Conservation (phyloP, 805 yeast genomes). For the Nakazawaea wickerhamii region DNA sequence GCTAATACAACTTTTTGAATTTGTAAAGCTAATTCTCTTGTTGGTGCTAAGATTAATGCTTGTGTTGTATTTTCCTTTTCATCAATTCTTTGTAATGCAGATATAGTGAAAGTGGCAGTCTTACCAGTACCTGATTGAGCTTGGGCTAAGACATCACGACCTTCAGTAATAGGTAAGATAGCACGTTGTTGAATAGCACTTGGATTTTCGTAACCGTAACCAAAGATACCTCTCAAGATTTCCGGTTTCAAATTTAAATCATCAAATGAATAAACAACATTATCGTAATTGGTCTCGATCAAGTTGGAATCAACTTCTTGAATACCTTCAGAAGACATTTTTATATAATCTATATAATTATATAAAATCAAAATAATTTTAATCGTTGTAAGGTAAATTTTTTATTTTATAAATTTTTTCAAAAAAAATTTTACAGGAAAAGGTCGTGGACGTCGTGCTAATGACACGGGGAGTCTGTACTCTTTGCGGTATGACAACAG, state of each 20-base stretch:
- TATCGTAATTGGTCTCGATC: slow-evolving; percentile 95
- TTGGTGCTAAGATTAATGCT: slow-evolving; percentile 89
- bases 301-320: slow-evolving; percentile 75
- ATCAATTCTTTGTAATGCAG: slow-evolving; percentile 84
- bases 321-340: slow-evolving; percentile 60
- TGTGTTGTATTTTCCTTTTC: slow-evolving; percentile 69
- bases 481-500: no score
- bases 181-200: slow-evolving; percentile 98
- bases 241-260: slow-evolving; percentile 70
- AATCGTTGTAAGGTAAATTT: background rate
- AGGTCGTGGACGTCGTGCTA: no score
- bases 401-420: background rate
- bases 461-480: background rate
- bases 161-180: slow-evolving; percentile 87
- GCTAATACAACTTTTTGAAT: slow-evolving; percentile 84
- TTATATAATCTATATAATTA: slow-evolving; percentile 14
- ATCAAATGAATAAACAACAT: slow-evolving; percentile 72
- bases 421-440: no score
- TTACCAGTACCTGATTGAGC: slow-evolving; percentile 99
- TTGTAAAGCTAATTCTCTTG: slow-evolving; percentile 93
- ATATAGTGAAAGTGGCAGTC: slow-evolving; percentile 96
- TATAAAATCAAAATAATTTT: slow-evolving; percentile 1
- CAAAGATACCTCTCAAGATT: slow-evolving; percentile 74
- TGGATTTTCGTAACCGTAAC: slow-evolving; percentile 93
- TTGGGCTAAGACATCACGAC: slow-evolving; percentile 95